Conservation (phyloP, 2,329 filamentous ascomycete genomes). For the Dothideomycetes sp. region DNA sequence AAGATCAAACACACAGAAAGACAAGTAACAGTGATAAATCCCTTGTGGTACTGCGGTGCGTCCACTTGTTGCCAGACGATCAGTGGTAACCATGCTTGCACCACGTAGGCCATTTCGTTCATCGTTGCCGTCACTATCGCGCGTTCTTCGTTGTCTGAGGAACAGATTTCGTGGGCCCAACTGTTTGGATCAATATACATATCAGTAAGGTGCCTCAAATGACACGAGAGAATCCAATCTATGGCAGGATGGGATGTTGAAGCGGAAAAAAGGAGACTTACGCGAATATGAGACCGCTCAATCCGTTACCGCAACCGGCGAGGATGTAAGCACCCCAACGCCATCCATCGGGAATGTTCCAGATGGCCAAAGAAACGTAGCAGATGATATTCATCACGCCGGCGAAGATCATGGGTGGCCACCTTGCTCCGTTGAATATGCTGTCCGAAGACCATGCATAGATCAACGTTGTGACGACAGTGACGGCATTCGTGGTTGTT, state of each 20-base stretch:
- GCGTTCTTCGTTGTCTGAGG: conserved; percentile 53
- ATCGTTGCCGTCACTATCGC: conserved; percentile 57
- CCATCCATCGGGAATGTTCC: conserved; percentile 42
- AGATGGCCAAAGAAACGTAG: conserved; percentile 38
- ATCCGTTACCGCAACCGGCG: conserved; percentile 37
- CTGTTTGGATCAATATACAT: no score
- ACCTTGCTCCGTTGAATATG: conserved; percentile 49
- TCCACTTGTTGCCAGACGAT: conserved; percentile 58
- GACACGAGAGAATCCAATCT: no score
- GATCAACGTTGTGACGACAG: conserved; percentile 50
- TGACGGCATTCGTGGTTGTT: conserved; percentile 43
- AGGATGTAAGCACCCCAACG: conserved; percentile 57
- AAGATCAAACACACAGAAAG: conserved; percentile 43
- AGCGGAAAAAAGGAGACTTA: conserved; percentile 26
- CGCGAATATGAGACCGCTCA: conserved; percentile 43
- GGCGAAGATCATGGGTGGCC: conserved; percentile 55
- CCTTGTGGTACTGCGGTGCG: conserved; percentile 51
- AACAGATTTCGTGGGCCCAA: conserved; percentile 48
- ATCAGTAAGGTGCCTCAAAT: no score
- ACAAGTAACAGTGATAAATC: conserved; percentile 47
- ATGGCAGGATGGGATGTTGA: no score
- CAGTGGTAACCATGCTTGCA: conserved; percentile 61
- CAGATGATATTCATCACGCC: conserved; percentile 37
- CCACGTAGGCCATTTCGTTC: conserved; percentile 61
- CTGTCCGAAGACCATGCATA: conserved; percentile 61